These are phyloP conservation scores for Friedmanniomyces endolithicus DNA, from an alignment of 495 filamentous ascomycete genomes.

Conservation along the genomic window DNA sequence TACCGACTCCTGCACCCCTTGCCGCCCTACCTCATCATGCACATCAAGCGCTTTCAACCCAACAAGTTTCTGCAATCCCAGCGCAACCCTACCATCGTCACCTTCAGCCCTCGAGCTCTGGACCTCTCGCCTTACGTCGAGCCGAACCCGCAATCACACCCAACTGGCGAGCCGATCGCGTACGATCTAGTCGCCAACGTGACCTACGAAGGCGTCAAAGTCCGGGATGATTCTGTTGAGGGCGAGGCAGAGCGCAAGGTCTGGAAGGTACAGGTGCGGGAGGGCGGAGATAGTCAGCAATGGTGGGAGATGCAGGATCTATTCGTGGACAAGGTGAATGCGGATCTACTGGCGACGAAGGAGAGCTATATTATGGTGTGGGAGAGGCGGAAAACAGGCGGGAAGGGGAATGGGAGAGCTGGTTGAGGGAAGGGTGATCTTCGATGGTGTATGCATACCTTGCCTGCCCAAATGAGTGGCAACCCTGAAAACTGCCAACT, in stretches of 20 bases:
- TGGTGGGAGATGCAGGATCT: conserved; percentile 93
- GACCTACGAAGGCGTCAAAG: conserved; percentile 72
- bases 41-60: conserved; percentile 89
- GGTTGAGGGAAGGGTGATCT: not conserved
- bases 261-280: conserved; percentile 54
- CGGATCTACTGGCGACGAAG: conserved; percentile 76
- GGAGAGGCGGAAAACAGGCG: conserved; percentile 58
- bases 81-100: conserved; percentile 96
- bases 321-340: conserved; percentile 75
- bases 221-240: conserved; percentile 58
- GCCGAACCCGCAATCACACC: conserved; percentile 48
- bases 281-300: conserved; percentile 49
- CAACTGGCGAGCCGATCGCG: conserved; percentile 71
- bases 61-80: conserved; percentile 87
- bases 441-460: not conserved
- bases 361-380: conserved; percentile 95
- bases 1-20: conserved; percentile 88
- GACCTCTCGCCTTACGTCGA: conserved; percentile 85
- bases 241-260: conserved; percentile 75
- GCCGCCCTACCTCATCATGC: conserved; percentile 83
- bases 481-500: no score
- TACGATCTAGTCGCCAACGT: conserved; percentile 97
- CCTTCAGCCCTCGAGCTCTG: conserved; percentile 70
- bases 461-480: no score
- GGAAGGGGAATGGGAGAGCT: conserved; percentile 8